A percentile compares a stretch with the other conserved stretches of the same genome.
Conservation (phyloP, 1,139 yeast species). For the Diutina mesorugosa region DNA sequence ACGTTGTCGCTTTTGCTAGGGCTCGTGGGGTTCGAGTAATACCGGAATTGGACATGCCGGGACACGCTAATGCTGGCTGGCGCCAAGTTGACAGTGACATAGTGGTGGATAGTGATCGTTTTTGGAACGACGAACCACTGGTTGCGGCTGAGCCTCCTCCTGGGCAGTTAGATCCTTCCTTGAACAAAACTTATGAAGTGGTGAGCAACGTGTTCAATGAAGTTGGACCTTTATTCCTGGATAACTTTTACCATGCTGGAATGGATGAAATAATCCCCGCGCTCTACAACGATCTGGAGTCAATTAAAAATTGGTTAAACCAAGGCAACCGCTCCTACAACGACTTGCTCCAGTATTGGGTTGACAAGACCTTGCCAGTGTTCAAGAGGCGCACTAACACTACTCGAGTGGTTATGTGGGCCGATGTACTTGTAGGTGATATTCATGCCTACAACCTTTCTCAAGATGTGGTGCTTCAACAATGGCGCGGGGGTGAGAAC, state of each 20-base stretch:
- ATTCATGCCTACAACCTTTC: conserved; percentile 14
- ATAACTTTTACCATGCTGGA: conserved; percentile 32
- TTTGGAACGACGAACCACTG: conserved; percentile 19
- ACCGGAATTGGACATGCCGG: conserved; percentile 38
- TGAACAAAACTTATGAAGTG: conserved; percentile 21
- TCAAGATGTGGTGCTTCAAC: conserved; percentile 23
- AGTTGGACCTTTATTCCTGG: conserved; percentile 20
- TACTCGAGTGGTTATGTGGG: conserved; percentile 31
- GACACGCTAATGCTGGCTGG: conserved; percentile 37
- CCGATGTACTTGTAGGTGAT: conserved; percentile 22
- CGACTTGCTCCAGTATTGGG: conserved; percentile 26
- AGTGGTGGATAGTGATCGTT: conserved; percentile 21
- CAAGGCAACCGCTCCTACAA: conserved; percentile 13
- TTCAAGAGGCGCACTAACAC: conserved; percentile 8
- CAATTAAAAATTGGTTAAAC: conserved; percentile 18
- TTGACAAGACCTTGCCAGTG: conserved; percentile 25
- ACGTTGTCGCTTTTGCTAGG: conserved; percentile 22
- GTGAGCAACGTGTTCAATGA: conserved; percentile 25
- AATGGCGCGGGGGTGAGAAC: conserved; percentile 16
- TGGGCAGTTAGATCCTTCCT: conserved; percentile 30
- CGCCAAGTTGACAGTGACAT: conserved; percentile 19
- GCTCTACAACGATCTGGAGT: conserved; percentile 23
- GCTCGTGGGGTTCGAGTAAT: conserved; percentile 29
- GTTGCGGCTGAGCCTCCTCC: conserved; percentile 35
- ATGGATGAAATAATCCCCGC: conserved; percentile 26